Conservation (phyloP, 257 asterid genomes). For the Solanum rostratum region DNA sequence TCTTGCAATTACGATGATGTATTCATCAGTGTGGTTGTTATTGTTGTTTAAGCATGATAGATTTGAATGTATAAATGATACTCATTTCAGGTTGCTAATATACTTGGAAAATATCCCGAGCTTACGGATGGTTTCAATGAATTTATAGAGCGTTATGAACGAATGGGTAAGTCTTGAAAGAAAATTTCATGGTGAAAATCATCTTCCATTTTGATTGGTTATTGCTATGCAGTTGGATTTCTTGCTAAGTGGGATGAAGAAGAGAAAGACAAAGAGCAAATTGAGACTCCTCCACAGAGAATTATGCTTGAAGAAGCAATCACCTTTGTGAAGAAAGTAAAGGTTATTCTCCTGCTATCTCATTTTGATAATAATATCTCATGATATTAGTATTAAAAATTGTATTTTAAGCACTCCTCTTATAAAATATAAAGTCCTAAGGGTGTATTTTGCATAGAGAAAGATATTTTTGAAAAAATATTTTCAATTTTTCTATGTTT, state of each 20-base stretch:
- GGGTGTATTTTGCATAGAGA: no score
- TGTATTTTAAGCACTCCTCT: not conserved
- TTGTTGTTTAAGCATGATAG: not conserved
- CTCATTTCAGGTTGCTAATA: constrained; percentile 53
- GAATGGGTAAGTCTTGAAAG: constrained; percentile 46
- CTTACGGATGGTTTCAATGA: constrained; percentile 82
- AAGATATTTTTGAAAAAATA: no score
- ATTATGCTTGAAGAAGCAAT: not conserved
- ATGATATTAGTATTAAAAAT: not conserved
- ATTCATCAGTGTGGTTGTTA: not conserved
- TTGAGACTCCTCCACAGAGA: not conserved
- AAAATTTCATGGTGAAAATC: not conserved
- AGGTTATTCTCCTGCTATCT: not conserved
- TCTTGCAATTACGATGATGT: not conserved
- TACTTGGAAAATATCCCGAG: constrained; percentile 82
- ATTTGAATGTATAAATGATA: not conserved
- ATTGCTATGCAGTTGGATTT: constrained; percentile 57
- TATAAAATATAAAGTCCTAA: no score
- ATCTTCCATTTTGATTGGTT: not conserved
- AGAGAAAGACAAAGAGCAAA: constrained; percentile 60
- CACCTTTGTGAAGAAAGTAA: not conserved
- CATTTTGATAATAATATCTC: not conserved
- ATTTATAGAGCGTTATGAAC: constrained; percentile 71
- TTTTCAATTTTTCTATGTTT: no score
- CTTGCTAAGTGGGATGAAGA: constrained; percentile 77